Percentiles rank a stretch among this genome's conserved stretches.
Evolutionary conservation across 768 basidiomycete species (phyloP).

Genomic region (Mycena sanguinolenta): DNA sequence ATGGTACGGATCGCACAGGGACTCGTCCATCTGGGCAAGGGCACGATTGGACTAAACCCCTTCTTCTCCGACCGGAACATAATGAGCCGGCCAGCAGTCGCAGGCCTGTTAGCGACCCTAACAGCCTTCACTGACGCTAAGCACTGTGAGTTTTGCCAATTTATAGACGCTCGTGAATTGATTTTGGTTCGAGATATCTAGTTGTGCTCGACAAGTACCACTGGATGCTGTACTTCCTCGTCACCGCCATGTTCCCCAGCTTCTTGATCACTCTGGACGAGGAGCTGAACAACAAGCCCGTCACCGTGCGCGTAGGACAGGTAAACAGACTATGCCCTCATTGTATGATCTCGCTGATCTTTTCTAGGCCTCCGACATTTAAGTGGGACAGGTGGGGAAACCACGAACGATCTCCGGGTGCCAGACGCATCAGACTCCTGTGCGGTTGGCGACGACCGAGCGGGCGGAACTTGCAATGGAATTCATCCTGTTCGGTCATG

Average conservation of each 20-base stretch:
- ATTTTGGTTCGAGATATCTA: constrained; percentile 46
- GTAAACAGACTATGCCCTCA: constrained; percentile 54
- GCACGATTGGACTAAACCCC: constrained; percentile 95
- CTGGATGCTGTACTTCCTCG: constrained; percentile 99
- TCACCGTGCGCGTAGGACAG: constrained; percentile 97
- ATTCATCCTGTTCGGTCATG: constrained; percentile 83
- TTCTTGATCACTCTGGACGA: constrained; percentile 98
- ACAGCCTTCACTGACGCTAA: constrained; percentile 96
- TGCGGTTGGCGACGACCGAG: constrained; percentile 94
- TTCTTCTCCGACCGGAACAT: constrained; percentile 94
- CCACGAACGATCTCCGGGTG: constrained; percentile 96
- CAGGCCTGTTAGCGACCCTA: constrained; percentile 88
- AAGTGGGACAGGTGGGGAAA: constrained; percentile 98
- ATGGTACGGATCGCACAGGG: constrained; percentile 97
- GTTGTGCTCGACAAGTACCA: constrained; percentile 97
- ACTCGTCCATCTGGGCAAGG: constrained; percentile 99
- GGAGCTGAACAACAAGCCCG: constrained; percentile 85
- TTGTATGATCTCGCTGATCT: background rate
- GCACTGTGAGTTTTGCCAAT: constrained; percentile 44
- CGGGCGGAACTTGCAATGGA: constrained; percentile 97
- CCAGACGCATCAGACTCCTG: constrained; percentile 98
- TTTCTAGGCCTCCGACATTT: constrained; percentile 90
- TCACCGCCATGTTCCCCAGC: constrained; percentile 96
- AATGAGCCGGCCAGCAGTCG: constrained; percentile 90
- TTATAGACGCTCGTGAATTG: background rate